Conservation (phyloP, 208 protist species). For the Leishmania braziliensis region DNA sequence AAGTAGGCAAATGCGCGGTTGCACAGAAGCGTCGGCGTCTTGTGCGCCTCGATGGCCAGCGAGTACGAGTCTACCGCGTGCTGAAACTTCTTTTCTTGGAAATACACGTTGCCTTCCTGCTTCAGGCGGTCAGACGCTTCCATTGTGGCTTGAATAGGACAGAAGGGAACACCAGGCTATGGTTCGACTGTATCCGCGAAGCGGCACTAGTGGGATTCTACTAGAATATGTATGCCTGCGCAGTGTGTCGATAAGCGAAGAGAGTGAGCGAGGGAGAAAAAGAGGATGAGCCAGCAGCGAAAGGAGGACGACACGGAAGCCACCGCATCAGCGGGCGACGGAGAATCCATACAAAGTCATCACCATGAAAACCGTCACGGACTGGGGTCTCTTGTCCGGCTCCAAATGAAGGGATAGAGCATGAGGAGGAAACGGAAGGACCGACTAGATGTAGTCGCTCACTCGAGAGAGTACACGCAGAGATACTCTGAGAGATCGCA, state of each 20-base stretch:
- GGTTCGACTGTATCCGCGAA: not conserved
- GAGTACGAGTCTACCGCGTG: slow-evolving; percentile 93
- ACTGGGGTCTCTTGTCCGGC: not conserved
- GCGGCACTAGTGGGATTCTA: not conserved
- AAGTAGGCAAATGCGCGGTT: slow-evolving; percentile 96
- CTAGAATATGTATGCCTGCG: not conserved
- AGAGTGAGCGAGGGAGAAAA: not conserved
- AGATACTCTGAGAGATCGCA: not conserved
- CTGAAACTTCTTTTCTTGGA: slow-evolving; percentile 89
- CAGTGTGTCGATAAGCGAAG: not conserved
- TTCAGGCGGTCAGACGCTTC: slow-evolving; percentile 71
- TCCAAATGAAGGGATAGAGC: not conserved
- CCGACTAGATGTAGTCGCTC: not conserved
- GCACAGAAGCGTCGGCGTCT: slow-evolving; percentile 84
- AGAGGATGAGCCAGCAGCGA: not conserved
- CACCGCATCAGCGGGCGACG: not conserved
- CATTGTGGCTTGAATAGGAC: slow-evolving; percentile 11
- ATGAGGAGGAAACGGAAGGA: not conserved
- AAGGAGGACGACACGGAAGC: not conserved
- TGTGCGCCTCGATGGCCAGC: slow-evolving; percentile 83
- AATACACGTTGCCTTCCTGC: slow-evolving; percentile 84
- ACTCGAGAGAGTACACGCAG: not conserved
- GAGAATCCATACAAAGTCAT: not conserved
- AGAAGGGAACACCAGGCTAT: not conserved
- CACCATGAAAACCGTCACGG: not conserved